A percentile compares a stretch with the other conserved stretches of the same genome.
Evolutionary conservation across 2,329 filamentous ascomycete genomes (phyloP).

Genomic region (Chaetomium globosum): DNA sequence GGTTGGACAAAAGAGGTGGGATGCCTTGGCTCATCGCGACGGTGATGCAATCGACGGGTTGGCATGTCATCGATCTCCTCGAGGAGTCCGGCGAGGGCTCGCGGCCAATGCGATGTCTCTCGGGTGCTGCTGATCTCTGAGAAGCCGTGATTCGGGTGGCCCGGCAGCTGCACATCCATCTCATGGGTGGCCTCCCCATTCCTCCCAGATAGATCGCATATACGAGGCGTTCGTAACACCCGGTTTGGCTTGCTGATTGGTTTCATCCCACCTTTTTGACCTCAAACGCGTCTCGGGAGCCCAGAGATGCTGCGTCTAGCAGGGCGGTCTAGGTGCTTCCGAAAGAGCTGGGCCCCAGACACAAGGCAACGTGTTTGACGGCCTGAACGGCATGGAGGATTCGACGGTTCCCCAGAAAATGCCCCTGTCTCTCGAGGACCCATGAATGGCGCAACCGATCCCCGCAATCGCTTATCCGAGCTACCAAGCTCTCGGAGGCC

Average conservation of each 20-base stretch:
- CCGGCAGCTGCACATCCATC: constrained; percentile 16
- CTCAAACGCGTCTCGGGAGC: neutral
- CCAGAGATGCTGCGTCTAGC: neutral
- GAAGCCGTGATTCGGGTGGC: neutral
- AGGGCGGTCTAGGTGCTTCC: neutral
- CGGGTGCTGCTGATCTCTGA: constrained; percentile 1
- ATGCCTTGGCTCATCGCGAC: constrained; percentile 10
- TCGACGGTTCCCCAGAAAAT: constrained; percentile 15
- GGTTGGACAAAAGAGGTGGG: constrained; percentile 14
- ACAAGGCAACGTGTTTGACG: neutral
- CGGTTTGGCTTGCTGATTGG: neutral
- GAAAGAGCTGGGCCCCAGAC: neutral
- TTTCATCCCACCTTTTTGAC: neutral
- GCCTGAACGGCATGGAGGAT: neutral
- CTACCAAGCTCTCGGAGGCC: constrained; percentile 14
- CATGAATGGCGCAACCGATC: constrained; percentile 20
- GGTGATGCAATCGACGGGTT: constrained; percentile 26
- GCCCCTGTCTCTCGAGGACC: constrained; percentile 14
- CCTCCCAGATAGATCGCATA: constrained; percentile 13
- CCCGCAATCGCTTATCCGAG: constrained; percentile 19
- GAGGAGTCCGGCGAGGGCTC: neutral
- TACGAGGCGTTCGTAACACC: constrained; percentile 7
- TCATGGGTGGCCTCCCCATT: neutral
- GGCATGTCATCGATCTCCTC: constrained; percentile 19
- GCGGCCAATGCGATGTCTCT: constrained; percentile 10